Evolutionary conservation across 371 early-diverging fungal species (phyloP), one percentile per base, ranked within the genome.

Genomic region (Quaeritorhiza haematococci): DNA sequence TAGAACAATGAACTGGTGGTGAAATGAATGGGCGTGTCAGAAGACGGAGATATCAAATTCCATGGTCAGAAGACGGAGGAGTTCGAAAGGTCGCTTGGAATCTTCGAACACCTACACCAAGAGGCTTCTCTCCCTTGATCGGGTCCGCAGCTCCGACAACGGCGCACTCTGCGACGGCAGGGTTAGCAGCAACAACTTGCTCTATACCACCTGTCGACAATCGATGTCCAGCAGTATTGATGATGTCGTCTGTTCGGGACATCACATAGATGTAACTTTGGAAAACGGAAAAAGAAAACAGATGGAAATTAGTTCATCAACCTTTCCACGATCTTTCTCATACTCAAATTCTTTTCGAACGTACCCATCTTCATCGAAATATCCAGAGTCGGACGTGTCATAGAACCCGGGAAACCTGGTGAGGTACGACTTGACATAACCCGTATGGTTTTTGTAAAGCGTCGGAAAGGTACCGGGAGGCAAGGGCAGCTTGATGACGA

Each of bases 211-310:
- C 92, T 0, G 94, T 91, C n/a, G 89, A 89, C 0, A 96, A 70
- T 13, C 96, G 86, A 64, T 96, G 96, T 4, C 93, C 94, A 1
- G 94, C 92, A 0, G 93, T 88, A 62, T 96, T 95, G 59, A 96
- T 87, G 38, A 94, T 88, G 59, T 96, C 97, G 67, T 94, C 95
- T 17, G 89, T 91, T 47, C 97, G 79, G 33, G 91, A 88, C 82
- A 91, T 79, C 28, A 92, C 77, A 54, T 85, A 80, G 13, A 89
- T 84, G 67, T 87, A 55, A 8, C 55, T 46, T 19, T 69, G 65
- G 29, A 17, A 26, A 46, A 56, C 52, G 21, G 32, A 4, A 24
- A 13, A 13, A 8, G 27, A 13, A 19, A 28, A 52, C 27, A 34
- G 13, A n/a, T n/a, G n/a, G n/a, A n/a, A n/a, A n/a, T n/a, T n/a